Evolutionary conservation across 805 yeast genomes (phyloP).

Genomic region (Ogataea wickerhamii): DNA sequence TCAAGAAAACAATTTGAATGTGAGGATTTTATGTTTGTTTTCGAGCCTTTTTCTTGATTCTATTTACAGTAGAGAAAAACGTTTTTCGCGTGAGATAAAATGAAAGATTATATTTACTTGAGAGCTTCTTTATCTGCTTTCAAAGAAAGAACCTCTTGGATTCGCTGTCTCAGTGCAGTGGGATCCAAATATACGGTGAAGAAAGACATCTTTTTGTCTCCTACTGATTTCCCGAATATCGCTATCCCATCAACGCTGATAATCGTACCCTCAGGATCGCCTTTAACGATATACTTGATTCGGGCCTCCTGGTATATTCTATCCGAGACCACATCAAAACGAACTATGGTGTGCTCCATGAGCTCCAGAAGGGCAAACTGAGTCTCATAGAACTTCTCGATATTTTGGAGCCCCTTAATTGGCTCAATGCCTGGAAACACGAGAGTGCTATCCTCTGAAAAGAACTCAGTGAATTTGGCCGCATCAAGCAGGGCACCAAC

Average conservation of each 20-base stretch:
- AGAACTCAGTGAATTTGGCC: background rate
- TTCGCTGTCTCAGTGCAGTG: background rate
- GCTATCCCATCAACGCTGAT: background rate
- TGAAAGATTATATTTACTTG: background rate
- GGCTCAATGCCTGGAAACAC: background rate
- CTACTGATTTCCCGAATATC: background rate
- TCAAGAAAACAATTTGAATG: constrained; percentile 6
- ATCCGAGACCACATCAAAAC: background rate
- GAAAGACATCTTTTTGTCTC: background rate
- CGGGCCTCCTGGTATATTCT: background rate
- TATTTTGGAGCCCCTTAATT: background rate
- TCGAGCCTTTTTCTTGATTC: no score
- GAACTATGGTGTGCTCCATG: background rate
- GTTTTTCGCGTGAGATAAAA: no score
- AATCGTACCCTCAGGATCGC: background rate
- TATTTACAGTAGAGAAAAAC: no score
- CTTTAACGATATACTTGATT: background rate
- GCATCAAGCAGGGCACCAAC: background rate
- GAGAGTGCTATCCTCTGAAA: background rate
- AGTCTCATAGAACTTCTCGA: background rate
- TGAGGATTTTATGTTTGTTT: no score
- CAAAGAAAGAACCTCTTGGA: background rate
- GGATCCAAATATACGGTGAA: background rate
- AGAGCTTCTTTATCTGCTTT: background rate
- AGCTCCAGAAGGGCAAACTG: background rate